phyloP scores from a whole-genome alignment of 768 basidiomycete species.

The Hygrophorus pudorinus region DNA sequence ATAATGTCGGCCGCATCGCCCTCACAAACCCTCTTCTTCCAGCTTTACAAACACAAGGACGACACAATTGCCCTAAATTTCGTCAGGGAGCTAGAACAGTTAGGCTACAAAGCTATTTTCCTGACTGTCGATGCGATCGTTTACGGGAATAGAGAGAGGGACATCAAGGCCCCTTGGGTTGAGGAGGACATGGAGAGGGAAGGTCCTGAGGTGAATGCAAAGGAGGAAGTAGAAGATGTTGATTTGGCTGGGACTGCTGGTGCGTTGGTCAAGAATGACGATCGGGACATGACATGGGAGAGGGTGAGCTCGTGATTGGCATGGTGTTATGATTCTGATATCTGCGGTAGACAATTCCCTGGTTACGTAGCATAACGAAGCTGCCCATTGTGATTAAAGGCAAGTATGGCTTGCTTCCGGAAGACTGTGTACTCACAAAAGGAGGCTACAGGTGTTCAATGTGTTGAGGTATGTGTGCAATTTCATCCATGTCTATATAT shows the following conservation, averaged over 20 bases:
- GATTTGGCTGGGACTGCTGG: slow-evolving; percentile 57
- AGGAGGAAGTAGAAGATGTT: slow-evolving; percentile 22
- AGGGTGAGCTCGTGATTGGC: slow-evolving; percentile 27
- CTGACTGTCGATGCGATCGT: slow-evolving; percentile 88
- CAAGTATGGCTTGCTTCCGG: slow-evolving; percentile 9
- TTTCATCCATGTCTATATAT: background rate
- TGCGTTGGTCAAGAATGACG: slow-evolving; percentile 53
- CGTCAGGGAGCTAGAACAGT: slow-evolving; percentile 55
- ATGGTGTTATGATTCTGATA: background rate
- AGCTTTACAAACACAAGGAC: slow-evolving; percentile 76
- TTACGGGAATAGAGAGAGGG: slow-evolving; percentile 70
- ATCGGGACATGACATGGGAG: slow-evolving; percentile 72
- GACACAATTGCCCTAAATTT: slow-evolving; percentile 57
- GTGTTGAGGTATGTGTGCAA: slow-evolving; percentile 43
- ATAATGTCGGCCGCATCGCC: slow-evolving; percentile 49
- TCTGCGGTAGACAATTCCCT: slow-evolving; percentile 37
- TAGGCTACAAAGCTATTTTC: slow-evolving; percentile 84
- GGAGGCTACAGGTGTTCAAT: slow-evolving; percentile 53
- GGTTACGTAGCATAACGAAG: slow-evolving; percentile 59
- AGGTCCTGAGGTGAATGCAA: slow-evolving; percentile 17
- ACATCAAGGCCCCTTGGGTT: slow-evolving; percentile 40
- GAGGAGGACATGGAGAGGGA: slow-evolving; percentile 48
- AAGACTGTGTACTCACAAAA: background rate
- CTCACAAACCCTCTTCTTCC: slow-evolving; percentile 65
- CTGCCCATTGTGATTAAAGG: slow-evolving; percentile 74